phyloP scores from a whole-genome alignment of 73 alveolate genomes.

The Durusdinium trenchii region DNA sequence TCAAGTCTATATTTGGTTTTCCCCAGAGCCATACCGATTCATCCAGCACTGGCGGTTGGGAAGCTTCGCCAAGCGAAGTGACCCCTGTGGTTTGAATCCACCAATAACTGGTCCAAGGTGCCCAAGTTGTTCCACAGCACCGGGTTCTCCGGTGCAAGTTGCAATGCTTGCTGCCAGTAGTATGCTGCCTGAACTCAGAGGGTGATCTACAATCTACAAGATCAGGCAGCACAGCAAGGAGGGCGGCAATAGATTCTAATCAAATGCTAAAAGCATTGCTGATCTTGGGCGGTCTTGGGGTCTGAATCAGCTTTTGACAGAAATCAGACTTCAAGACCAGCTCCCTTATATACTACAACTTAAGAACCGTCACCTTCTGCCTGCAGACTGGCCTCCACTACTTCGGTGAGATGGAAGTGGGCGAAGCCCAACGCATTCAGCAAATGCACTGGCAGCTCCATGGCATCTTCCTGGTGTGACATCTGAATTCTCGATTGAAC shows the following conservation, averaged over 20 bases:
- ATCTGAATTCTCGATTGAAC: background rate
- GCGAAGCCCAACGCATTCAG: constrained; percentile 53
- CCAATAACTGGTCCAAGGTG: background rate
- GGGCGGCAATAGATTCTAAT: no score
- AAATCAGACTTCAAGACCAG: background rate
- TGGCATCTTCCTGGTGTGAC: background rate
- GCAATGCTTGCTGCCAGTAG: constrained; percentile 7
- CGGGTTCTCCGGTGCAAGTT: constrained; percentile 28
- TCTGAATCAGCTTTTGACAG: no score
- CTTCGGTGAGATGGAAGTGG: constrained; percentile 14
- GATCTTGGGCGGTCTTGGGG: no score
- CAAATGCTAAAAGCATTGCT: no score
- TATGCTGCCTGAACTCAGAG: background rate
- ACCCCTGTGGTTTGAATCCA: background rate
- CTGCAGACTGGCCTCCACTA: no score
- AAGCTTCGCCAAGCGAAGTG: no score
- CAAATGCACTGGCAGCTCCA: constrained; percentile 56
- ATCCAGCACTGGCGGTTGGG: no score
- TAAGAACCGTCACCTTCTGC: background rate
- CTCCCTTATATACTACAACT: background rate
- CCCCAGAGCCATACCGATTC: no score
- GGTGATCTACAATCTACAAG: no score
- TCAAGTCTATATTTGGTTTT: no score
- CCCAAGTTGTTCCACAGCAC: constrained; percentile 66
- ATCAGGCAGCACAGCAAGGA: background rate